Base-by-base conservation (phyloP, 768 basidiomycete genomes). In the Dentipellis fragilis region DNA sequence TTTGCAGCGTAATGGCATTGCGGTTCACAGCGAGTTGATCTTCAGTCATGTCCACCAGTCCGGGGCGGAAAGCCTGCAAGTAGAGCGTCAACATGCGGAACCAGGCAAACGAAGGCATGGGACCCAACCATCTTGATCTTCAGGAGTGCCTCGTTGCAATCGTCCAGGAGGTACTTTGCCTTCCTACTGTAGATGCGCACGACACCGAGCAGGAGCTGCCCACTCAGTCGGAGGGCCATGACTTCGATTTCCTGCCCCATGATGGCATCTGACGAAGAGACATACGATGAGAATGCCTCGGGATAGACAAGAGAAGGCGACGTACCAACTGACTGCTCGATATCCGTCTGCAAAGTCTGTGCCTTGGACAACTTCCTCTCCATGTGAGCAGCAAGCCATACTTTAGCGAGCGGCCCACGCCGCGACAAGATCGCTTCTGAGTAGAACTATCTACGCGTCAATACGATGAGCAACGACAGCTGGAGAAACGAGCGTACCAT, bases 381-480 rank as follows among this genome's bases (percentile, higher is more conserved):
- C 85, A 95, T 93, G 77, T 97, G 95, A 1, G 96, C 95, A 42
- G 95, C 94, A 54, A 99, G 86, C 96, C 96, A 99, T 76, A 99
- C 93, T 74, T 87, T 91, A 37, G 93, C 95, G 39, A 99, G 76
- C 3, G 95, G 91, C 46, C 95, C 94, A 55, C 92, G 86, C 63
- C 93, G 87, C 48, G 92, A 91, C 62, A 96, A 79, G 70, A 98
- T 92, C 37, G 91, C 85, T 68, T 96, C 93, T 51, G 92, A 93
- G 68, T 91, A 94, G 69, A 93, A 93, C 90, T 90, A 22, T 2
- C 39, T 21, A 19, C 54, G 23, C 23, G 42, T 58, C 21, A 57
- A 58, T 36, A 49, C 23, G 4, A 50, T 37, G 49, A 56, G 54
- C 56, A 23, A 46, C 47, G 52, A 39, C 54, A 49, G 23, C 36